Conservation (phyloP, 2,329 filamentous ascomycete genomes). For the Juglanconis oblonga region DNA sequence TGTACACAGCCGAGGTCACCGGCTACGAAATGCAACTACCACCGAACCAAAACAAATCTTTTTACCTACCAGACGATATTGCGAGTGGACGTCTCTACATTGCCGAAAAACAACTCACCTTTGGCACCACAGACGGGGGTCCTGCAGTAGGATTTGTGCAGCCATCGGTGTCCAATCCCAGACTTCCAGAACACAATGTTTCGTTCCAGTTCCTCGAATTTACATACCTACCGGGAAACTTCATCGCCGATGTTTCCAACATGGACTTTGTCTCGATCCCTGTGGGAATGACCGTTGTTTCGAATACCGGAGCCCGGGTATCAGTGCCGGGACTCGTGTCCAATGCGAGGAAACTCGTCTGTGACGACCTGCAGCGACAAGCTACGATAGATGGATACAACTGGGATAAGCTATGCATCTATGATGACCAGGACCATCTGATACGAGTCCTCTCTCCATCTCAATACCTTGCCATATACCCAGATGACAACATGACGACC, state of each 20-base stretch:
- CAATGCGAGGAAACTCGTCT: not conserved
- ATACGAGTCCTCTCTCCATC: conserved; percentile 6
- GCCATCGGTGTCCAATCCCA: conserved; percentile 1
- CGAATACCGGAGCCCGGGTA: not conserved
- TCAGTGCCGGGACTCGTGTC: not conserved
- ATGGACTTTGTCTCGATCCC: conserved; percentile 7
- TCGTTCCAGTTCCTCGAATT: conserved; percentile 10
- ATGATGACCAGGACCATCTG: not conserved
- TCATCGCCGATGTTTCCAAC: conserved; percentile 3
- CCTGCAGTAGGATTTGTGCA: not conserved
- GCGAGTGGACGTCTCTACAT: conserved; percentile 6
- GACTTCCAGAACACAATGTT: conserved; percentile 1
- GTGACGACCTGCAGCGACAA: not conserved
- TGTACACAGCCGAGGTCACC: not conserved
- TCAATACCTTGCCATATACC: conserved; percentile 5
- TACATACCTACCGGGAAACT: not conserved
- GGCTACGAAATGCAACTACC: not conserved
- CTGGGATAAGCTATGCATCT: conserved; percentile 1
- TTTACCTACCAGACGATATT: conserved; percentile 1
- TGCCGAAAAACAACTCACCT: not conserved
- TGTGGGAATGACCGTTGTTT: not conserved
- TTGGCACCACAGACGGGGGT: conserved; percentile 4
- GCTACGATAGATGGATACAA: not conserved
- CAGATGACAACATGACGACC: not conserved
- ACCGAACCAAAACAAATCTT: not conserved